Percentiles rank a stretch among this genome's conserved stretches.
phyloP scores from a whole-genome alignment of 805 yeast species.

The Sugiyamaella americana region DNA sequence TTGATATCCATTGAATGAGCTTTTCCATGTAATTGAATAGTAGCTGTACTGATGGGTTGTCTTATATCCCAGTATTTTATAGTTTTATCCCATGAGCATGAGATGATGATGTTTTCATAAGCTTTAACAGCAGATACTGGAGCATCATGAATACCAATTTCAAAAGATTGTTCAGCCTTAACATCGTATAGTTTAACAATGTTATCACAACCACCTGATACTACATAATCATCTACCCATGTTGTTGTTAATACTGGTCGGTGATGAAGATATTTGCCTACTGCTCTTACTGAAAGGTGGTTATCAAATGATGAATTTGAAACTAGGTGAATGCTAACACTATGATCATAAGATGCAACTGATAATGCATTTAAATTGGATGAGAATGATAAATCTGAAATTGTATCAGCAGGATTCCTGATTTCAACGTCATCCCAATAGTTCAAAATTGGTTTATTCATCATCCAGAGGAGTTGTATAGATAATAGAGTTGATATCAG shows the following conservation, averaged over 20 bases:
- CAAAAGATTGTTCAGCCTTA: constrained; percentile 72
- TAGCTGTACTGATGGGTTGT: constrained; percentile 66
- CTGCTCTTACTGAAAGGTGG: constrained; percentile 45
- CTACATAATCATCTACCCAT: constrained; percentile 80
- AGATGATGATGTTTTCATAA: constrained; percentile 68
- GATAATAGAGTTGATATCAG: no score
- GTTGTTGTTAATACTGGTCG: constrained; percentile 78
- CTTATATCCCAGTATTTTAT: constrained; percentile 92
- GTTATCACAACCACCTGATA: constrained; percentile 88
- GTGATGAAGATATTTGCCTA: constrained; percentile 60
- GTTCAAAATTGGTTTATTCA: no score
- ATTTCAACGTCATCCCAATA: no score
- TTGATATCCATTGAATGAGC: constrained; percentile 84
- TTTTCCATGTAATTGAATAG: constrained; percentile 79
- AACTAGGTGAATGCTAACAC: constrained; percentile 91
- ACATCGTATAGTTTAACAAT: constrained; percentile 79
- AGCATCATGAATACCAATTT: constrained; percentile 80
- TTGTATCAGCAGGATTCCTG: constrained; percentile 88
- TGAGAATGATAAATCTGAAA: constrained; percentile 80
- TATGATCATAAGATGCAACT: constrained; percentile 90
- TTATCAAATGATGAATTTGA: not conserved
- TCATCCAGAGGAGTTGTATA: no score
- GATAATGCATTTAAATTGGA: constrained; percentile 81
- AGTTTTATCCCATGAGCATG: constrained; percentile 97
- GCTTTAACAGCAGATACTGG: constrained; percentile 69